Conservation (phyloP, 495 filamentous ascomycete genomes). For the Sporormia fimetaria region DNA sequence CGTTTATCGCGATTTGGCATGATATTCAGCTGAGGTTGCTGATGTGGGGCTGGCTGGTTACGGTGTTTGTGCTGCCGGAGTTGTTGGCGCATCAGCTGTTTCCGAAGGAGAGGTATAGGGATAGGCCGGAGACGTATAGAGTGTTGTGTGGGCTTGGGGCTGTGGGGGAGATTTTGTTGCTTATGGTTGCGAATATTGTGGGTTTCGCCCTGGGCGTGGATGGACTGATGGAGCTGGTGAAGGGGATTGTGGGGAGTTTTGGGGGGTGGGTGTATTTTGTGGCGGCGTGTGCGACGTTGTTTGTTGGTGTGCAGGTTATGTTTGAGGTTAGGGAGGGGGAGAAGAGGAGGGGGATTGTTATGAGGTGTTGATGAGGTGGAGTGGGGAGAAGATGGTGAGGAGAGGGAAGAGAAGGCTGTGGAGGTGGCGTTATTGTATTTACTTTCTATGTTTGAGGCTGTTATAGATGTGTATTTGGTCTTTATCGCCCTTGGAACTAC, state of each 20-base stretch:
- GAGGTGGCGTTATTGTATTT: too few relatives aligned
- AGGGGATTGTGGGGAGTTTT: slow-evolving; percentile 61
- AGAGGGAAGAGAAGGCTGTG: too few relatives aligned
- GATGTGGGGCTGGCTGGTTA: slow-evolving; percentile 93
- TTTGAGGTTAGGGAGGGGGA: slow-evolving; percentile 88
- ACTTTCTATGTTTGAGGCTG: too few relatives aligned
- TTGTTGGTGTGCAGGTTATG: slow-evolving; percentile 87
- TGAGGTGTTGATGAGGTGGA: too few relatives aligned
- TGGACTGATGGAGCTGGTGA: slow-evolving; percentile 63
- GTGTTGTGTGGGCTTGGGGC: slow-evolving; percentile 75
- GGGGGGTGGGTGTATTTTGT: slow-evolving; percentile 65
- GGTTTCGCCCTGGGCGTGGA: slow-evolving; percentile 90
- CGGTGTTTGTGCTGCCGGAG: slow-evolving; percentile 87
- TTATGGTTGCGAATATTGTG: slow-evolving; percentile 91
- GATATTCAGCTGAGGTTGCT: slow-evolving; percentile 88
- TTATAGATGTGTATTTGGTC: too few relatives aligned
- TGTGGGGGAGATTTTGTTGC: slow-evolving; percentile 80
- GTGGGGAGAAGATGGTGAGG: too few relatives aligned
- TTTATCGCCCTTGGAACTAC: too few relatives aligned
- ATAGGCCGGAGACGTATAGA: slow-evolving; percentile 57
- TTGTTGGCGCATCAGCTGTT: slow-evolving; percentile 59
- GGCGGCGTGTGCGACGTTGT: slow-evolving; percentile 57
- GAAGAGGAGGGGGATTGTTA: slow-evolving; percentile 61
- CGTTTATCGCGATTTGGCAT: slow-evolving; percentile 97
- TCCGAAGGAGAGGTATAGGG: slow-evolving; percentile 56